phyloP scores from a whole-genome alignment of 208 protist species.

The Leishmania gerbilli region DNA sequence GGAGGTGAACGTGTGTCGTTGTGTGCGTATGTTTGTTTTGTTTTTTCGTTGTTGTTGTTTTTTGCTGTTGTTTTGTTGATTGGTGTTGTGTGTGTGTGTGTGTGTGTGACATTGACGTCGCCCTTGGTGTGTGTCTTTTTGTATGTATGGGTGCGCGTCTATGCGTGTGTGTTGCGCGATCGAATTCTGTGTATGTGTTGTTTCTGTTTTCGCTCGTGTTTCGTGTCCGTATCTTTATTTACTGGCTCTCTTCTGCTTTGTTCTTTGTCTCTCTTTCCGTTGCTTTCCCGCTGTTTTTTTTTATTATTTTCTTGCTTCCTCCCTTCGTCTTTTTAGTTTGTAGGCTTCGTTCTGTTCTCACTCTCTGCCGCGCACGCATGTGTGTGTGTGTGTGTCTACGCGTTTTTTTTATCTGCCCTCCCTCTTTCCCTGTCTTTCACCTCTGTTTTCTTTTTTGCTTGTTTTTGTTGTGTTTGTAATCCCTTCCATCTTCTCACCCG shows the following conservation, averaged over 20 bases:
- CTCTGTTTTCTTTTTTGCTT: background rate
- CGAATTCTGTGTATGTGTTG: background rate
- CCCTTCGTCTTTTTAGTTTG: background rate
- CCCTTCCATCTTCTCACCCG: background rate
- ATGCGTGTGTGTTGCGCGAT: background rate
- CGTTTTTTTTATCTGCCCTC: background rate
- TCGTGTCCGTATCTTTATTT: conserved; percentile 18
- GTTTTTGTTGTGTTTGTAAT: background rate
- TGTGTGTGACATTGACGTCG: background rate
- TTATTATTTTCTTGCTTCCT: background rate
- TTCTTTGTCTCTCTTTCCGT: background rate
- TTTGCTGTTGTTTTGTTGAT: background rate
- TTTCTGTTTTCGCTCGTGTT: conserved; percentile 3
- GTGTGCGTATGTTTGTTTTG: too few species aligned
- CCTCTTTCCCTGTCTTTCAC: background rate
- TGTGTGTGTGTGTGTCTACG: background rate
- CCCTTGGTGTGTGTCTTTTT: too few species aligned
- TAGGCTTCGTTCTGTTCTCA: background rate
- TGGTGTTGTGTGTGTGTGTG: background rate
- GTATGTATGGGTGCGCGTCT: background rate
- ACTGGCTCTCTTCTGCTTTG: conserved; percentile 1
- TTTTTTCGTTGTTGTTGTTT: background rate
- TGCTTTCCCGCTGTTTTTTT: background rate
- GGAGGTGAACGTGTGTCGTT: background rate
- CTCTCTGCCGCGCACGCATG: background rate